Evolutionary conservation across 208 protist genomes (phyloP).

Genomic region (Naegleria gruberi): DNA sequence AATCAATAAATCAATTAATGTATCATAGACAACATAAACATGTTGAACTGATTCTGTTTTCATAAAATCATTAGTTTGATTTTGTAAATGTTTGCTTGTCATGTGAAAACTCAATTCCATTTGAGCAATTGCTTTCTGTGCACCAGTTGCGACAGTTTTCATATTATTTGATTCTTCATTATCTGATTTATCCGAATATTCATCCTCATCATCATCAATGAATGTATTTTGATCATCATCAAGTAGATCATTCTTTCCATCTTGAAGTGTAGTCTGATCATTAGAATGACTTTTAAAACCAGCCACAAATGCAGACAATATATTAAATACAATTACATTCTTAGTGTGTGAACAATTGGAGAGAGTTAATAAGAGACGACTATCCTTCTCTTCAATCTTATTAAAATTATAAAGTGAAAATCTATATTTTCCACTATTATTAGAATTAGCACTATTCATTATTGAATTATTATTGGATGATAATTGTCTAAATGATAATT

Average conservation of each 20-base stretch:
- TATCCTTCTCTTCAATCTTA: background rate
- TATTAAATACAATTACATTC: background rate
- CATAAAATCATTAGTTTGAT: background rate
- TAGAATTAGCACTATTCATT: no score
- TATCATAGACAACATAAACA: background rate
- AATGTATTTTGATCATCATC: background rate
- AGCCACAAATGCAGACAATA: background rate
- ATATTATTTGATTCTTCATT: background rate
- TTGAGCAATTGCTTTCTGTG: background rate
- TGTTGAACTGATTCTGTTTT: background rate
- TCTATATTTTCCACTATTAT: background rate
- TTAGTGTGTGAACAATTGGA: background rate
- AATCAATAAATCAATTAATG: constrained; percentile 1
- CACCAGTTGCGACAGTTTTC: background rate
- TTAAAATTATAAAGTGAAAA: background rate
- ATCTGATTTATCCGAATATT: background rate
- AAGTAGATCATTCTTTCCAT: background rate
- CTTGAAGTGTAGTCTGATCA: background rate
- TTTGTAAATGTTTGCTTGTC: background rate
- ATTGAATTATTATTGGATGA: no score
- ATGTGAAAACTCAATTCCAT: background rate
- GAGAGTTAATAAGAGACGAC: background rate
- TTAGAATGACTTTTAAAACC: background rate
- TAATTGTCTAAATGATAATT: background rate
- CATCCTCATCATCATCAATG: background rate